Evolutionary conservation across 2,329 filamentous ascomycete genomes (phyloP), one percentile per base, ranked within the genome.

Genomic region (Fusarium annulatum): DNA sequence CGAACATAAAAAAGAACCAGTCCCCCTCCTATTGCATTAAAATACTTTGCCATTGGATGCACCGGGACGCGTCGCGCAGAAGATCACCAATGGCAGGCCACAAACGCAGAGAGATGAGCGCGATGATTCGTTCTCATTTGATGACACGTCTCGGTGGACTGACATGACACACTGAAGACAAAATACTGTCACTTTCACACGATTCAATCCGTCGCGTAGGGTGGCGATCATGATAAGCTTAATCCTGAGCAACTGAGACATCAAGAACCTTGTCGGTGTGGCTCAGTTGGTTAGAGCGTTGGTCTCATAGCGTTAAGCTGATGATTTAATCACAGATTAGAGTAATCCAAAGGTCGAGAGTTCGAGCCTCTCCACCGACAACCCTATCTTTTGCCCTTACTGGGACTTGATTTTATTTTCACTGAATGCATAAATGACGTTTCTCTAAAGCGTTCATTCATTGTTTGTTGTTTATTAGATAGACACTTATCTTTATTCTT

Each of bases 161-260:
- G 23, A 2, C 0, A 18, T 21, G 3, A 7, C 1, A 53, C 7
- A 9, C 14, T 12, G 7, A 39, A 18, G 19, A 19, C 5, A 0
- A 9, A n/a, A n/a, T 28, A 16, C 19, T 2, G 5, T 28, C 23
- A 14, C 9, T 3, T 26, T 16, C 9, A 0, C 1, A 3, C 12
- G 4, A 4, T 26, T 19, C 12, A 21, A 16, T 16, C 14, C 0
- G 2, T 6, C 16, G 12, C 7, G 0, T 3, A 2, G 1, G 1
- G 0, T 21, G 3, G 12, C 3, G 3, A 2, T 7, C 7, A 28
- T 16, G 0, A 53, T 53, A 39, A n/a, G 0, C 7, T 9, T 1
- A 53, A 18, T 39, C 16, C 0, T 2, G 9, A 16, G 0, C 19
- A 3, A 2, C 23, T 53, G 23, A 39, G 34, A 39, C 34, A 53